Base-by-base conservation (phyloP, 148 eudicot species). In the Hydrangea macrophylla region DNA sequence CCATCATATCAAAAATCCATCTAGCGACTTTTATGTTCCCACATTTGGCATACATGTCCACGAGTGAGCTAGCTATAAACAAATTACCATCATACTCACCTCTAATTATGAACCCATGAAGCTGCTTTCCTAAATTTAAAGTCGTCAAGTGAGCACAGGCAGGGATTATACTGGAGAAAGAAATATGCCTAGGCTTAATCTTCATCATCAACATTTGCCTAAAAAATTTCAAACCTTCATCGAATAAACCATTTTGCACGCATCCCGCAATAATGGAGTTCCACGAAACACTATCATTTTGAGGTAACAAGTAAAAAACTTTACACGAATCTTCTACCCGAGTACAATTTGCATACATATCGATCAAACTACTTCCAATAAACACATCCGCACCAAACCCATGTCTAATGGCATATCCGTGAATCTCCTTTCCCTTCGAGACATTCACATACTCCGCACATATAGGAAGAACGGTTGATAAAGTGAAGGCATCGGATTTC, bases 31-130 rank as follows among this genome's bases (percentile, higher is more conserved):
- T 81, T 60, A 92, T 73, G 73, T 81, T 78, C 33, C 98, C 96
- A 65, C 96, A 90, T 73, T 86, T 90, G 37, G 94, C 92, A 79
- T 92, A 92, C 94, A 92, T 90, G 73, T 92, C 94, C 22, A 90
- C 80, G 20, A 90, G 84, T 27, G 96, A 86, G 79, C 96, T 92
- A 35, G 96, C 86, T 64, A 92, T 72, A 58, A 77, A 86, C 62
- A 83, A 42, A 56, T 92, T 90, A 28, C 77, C 83, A 72, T 88
- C 88, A 45, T 78, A 80, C 3, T 81, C 80, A 36, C 71, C 54
- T 58, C 92, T 76, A 45, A 83, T 62, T 51, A 86, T 83, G 62
- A 75, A 81, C 27, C 84, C 97, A 70, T 91, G 95, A 42, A 92
- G 80, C 77, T 90, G 92, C 69, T 84, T 90, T 67, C 98, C 94